A percentile compares a stretch with the other conserved stretches of the same genome.
phyloP scores from a whole-genome alignment of 2,329 filamentous ascomycete species.

The Magnaporthiopsis poae region DNA sequence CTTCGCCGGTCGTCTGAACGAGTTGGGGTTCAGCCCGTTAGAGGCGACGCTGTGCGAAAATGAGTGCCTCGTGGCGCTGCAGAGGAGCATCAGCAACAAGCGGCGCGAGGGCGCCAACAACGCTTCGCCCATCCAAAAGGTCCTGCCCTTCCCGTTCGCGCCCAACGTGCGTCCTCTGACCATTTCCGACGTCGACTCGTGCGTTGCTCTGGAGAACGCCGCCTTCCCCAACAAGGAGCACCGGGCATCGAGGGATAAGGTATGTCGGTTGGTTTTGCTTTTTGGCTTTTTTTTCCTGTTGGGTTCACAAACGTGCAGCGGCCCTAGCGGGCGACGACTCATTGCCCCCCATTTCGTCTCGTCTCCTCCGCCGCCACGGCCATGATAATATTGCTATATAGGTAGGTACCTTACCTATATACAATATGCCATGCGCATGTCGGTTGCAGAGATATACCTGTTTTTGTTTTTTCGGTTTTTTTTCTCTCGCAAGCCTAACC shows the following conservation, averaged over 20 bases:
- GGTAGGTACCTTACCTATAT: no score
- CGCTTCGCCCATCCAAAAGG: constrained; percentile 27
- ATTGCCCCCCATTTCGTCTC: background rate
- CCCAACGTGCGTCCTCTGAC: constrained; percentile 68
- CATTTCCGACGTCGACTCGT: constrained; percentile 52
- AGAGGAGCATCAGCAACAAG: constrained; percentile 30
- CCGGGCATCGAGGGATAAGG: constrained; percentile 45
- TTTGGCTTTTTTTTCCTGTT: background rate
- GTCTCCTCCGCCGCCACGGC: background rate
- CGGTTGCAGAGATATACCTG: no score
- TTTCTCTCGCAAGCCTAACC: background rate
- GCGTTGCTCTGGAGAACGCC: constrained; percentile 43
- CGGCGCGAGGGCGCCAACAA: constrained; percentile 25
- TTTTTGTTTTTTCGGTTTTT: background rate
- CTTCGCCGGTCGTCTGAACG: no score
- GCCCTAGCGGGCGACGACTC: background rate
- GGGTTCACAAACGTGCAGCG: background rate
- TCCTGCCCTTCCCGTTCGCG: constrained; percentile 51
- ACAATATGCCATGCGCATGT: background rate
- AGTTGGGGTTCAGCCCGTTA: no score
- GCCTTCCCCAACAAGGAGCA: constrained; percentile 41
- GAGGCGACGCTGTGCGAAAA: no score
- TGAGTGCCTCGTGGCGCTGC: constrained; percentile 22
- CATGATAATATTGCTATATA: no score
- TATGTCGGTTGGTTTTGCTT: constrained; percentile 19